These are phyloP conservation scores for Clathrus columnatus DNA, from an alignment of 768 basidiomycete species.

Conservation along the genomic window DNA sequence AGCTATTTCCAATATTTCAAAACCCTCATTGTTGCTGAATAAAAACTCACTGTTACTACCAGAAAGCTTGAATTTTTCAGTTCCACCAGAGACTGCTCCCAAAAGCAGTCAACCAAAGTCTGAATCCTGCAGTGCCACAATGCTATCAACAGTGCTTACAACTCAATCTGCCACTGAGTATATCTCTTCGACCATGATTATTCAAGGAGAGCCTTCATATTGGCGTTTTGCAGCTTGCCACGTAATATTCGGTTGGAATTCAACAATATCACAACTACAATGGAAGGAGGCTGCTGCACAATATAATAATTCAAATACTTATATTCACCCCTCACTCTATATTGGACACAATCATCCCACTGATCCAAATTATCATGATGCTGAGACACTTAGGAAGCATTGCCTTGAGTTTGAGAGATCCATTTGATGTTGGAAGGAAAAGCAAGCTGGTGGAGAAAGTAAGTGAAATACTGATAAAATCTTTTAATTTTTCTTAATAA, in stretches of 20 bases:
- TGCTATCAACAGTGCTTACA: neutral
- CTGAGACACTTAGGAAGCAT: slow-evolving; percentile 2
- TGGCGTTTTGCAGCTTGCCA: neutral
- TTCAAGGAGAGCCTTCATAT: neutral
- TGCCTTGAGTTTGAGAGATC: slow-evolving; percentile 1
- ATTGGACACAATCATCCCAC: neutral
- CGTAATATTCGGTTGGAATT: neutral
- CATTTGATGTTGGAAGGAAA: neutral
- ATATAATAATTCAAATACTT: neutral
- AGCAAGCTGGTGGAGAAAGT: neutral
- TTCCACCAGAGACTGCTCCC: neutral
- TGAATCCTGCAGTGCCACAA: neutral
- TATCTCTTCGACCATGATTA: neutral
- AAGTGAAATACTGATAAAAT: neutral
- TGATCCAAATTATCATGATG: neutral
- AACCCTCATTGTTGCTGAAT: neutral
- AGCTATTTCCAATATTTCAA: neutral
- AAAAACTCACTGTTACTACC: no score
- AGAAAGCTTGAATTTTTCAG: neutral
- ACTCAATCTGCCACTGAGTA: neutral
- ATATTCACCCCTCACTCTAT: neutral
- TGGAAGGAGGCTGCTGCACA: neutral
- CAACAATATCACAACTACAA: neutral
- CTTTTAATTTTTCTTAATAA: no score
- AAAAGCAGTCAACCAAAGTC: neutral